A percentile compares a stretch with the other conserved stretches of the same genome.
phyloP scores from a whole-genome alignment of 2,329 filamentous ascomycete species.

The Aaosphaeria pasadenensis region DNA sequence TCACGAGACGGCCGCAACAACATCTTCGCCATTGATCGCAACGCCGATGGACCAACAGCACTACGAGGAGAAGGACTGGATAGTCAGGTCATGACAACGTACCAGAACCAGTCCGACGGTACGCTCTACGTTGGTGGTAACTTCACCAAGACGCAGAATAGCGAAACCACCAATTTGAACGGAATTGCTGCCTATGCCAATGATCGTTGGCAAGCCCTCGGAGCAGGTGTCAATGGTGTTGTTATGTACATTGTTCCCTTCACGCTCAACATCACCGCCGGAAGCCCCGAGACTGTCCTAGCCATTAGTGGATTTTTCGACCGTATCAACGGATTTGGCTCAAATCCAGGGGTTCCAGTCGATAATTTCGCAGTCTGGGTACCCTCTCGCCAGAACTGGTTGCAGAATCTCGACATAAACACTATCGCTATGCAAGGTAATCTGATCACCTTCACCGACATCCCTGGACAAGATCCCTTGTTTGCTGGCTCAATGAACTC shows the following conservation, averaged over 20 bases:
- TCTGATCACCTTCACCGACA: constrained; percentile 67
- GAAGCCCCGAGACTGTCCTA: constrained; percentile 68
- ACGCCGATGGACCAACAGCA: constrained; percentile 57
- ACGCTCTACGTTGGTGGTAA: constrained; percentile 73
- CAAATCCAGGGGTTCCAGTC: constrained; percentile 59
- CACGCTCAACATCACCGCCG: constrained; percentile 70
- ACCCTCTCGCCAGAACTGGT: constrained; percentile 79
- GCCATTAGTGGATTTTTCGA: constrained; percentile 79
- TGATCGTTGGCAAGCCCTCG: constrained; percentile 73
- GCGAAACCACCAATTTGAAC: constrained; percentile 62
- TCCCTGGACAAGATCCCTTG: constrained; percentile 62
- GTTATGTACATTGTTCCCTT: constrained; percentile 75
- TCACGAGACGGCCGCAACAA: constrained; percentile 58
- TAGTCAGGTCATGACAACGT: constrained; percentile 69
- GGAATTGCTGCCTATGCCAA: constrained; percentile 72
- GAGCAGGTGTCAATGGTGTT: constrained; percentile 78
- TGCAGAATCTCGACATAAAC: constrained; percentile 68
- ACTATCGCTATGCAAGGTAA: constrained; percentile 68
- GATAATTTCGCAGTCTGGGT: constrained; percentile 90
- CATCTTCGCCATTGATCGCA: constrained; percentile 66
- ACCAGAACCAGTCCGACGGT: constrained; percentile 56
- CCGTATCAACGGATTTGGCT: constrained; percentile 65
- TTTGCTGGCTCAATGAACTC: constrained; percentile 83
- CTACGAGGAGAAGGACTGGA: constrained; percentile 74
- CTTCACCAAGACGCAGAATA: constrained; percentile 71